Base-by-base conservation (phyloP, 495 filamentous ascomycete species). In the Parathielavia appendiculata region DNA sequence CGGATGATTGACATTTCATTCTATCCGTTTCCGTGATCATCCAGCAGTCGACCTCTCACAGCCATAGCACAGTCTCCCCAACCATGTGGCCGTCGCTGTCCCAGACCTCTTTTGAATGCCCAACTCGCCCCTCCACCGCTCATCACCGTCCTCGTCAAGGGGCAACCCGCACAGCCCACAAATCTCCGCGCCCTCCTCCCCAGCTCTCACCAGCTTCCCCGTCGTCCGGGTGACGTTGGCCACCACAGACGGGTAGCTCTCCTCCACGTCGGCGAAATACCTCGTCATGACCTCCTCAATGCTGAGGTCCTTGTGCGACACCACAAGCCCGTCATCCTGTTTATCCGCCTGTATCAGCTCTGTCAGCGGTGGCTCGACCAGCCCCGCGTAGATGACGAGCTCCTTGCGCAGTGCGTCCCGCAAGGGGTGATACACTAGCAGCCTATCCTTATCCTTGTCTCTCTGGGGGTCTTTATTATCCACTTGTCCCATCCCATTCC, bases 201-300 rank as follows among this genome's bases (percentile, higher is more conserved):
- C 46, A 10, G 63, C 52, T 54, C 77, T 64, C 38, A 82, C 67
- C 34, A 97, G 78, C 73, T 92, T 95, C 57, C 85, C 84, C 11
- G 86, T 85, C 32, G 91, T 98, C 58, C 88, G 81, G 5, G 96
- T 90, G 11, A 97, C 93, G 66, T 98, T 98, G 16, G 90, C 85
- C 61, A 98, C 93, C 26, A 97, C 89, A 54, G 86, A 89, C 11
- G 92, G 92, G 69, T 92, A 97, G 49, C 86, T 89, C 56, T 82
- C 80, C 68, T 97, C 95, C 23, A 95, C 91, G 7, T 85, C 89
- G 50, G 81, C 79, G 64, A 98, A 93, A 66, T 96, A 98, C 44
- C 91, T 84, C 47, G 76, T 72, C 85, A 98, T 91, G 47, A 98
- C 81, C 58, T 89, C 86, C 64, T 97, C 92, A 62, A 98, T 96